Evolutionary conservation across 2,329 filamentous ascomycete genomes (phyloP), one percentile per base, ranked within the genome.

Genomic region (Dactylellina drechsleri): DNA sequence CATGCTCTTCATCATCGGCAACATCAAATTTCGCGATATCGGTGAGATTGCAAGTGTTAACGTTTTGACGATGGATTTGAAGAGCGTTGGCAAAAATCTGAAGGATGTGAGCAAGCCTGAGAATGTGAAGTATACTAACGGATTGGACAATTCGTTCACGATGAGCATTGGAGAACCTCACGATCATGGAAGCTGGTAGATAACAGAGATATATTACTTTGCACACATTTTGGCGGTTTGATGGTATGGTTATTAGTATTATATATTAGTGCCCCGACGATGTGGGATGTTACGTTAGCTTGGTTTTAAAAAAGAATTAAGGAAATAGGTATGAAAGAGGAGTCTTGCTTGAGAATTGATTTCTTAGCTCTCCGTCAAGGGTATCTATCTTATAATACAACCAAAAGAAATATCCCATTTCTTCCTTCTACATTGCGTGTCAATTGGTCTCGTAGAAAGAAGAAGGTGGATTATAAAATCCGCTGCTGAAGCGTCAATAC

Each of bases 1-100:
- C 52, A 64, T 54, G 16, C 52, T 75, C 4, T 68, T 75, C 57
- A 65, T 68, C 71, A 45, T 75, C n/a, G 64, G 58, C 4, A 57
- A 67, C 16, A 53, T 74, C 16, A 57, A 62, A 2, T 12, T 28
- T n/a, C 20, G 49, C 3, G 41, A 56, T 41, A 64, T 66, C 28
- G 64, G 71, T 2, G 71, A 68, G 52, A 64, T 62, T 1, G 13
- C 41, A 6, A 40, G 58, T n/a, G 23, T 75, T 12, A 75, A 75
- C 41, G 13, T 56, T 18, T 4, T 59, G 2, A 58, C 45, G 12
- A 49, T 75, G 49, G 64, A 68, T 54, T 59, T 68, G 41, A 75
- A 75, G 53, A 50, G 58, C 20, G 20, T 75, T 16, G 58, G 65
- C 10, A 58, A 50, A 47, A 58, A 68, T 47, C 20, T 75, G 52